A percentile compares a stretch with the other conserved stretches of the same genome.
These are phyloP conservation scores for Lachnellula subtilissima DNA, from an alignment of 2,329 filamentous ascomycete genomes.

Conservation along the genomic window DNA sequence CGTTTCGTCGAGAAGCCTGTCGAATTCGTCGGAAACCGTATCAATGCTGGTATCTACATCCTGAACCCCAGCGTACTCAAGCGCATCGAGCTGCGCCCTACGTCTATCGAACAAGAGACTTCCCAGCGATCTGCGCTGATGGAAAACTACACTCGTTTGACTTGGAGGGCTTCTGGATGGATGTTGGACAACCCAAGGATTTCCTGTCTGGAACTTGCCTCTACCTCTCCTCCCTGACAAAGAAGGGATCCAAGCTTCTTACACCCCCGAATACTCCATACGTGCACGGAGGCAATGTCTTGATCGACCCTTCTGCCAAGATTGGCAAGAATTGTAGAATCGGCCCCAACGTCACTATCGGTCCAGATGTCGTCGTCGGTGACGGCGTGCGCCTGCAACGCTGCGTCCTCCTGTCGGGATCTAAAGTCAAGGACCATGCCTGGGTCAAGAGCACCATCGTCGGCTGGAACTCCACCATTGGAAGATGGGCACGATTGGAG, in stretches of 20 bases:
- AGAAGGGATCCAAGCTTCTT: conserved; percentile 83
- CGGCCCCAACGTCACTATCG: conserved; percentile 93
- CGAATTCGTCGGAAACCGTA: conserved; percentile 96
- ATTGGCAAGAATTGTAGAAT: conserved; percentile 99
- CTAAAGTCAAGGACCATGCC: conserved; percentile 96
- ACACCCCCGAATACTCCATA: conserved; percentile 68
- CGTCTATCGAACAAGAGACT: conserved; percentile 97
- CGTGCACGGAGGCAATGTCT: conserved; percentile 89
- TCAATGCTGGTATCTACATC: conserved; percentile 98
- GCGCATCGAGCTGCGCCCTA: conserved; percentile 92
- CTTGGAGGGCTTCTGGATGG: conserved; percentile 98
- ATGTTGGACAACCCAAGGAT: conserved; percentile 97
- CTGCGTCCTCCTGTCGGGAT: conserved; percentile 81
- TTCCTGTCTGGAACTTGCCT: conserved; percentile 95
- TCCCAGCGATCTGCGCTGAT: conserved; percentile 87
- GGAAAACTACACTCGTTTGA: conserved; percentile 93
- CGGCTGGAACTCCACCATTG: conserved; percentile 95
- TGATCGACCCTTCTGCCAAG: conserved; percentile 90
- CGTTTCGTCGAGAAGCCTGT: conserved; percentile 99
- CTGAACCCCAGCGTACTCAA: conserved; percentile 86
- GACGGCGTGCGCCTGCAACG: conserved; percentile 93
- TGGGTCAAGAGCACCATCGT: conserved; percentile 99
- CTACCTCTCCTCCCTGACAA: conserved; percentile 87
- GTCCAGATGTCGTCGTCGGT: conserved; percentile 84
- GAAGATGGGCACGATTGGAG: conserved; percentile 92